Conservation (phyloP, 2,329 filamentous ascomycete species). For the Epichloe uncinata region DNA sequence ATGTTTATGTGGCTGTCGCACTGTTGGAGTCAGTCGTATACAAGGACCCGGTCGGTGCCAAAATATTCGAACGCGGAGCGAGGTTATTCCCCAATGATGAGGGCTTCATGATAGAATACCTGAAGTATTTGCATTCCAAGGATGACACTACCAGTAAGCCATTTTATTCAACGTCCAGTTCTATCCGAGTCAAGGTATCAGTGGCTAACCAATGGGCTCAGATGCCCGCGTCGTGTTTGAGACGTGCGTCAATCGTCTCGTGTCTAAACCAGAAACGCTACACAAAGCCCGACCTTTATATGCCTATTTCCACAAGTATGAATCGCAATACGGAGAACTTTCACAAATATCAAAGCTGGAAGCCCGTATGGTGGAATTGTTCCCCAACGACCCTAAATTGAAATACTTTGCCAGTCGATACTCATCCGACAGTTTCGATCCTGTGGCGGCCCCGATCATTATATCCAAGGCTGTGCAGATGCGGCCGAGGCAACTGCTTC, state of each 20-base stretch:
- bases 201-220: conserved; percentile 21
- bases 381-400: conserved; percentile 71
- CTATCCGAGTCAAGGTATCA: not conserved
- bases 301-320: conserved; percentile 86
- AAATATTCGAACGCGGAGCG: conserved; percentile 90
- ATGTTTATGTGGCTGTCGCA: conserved; percentile 88
- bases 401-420: conserved; percentile 66
- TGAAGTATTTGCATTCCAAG: conserved; percentile 85
- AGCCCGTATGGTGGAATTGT: conserved; percentile 85
- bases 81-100: conserved; percentile 92
- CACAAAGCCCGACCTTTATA: conserved; percentile 75
- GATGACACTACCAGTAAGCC: conserved; percentile 84
- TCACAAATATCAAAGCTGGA: conserved; percentile 85
- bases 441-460: conserved; percentile 66
- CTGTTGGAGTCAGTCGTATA: conserved; percentile 93
- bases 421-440: conserved; percentile 60
- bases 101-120: conserved; percentile 83
- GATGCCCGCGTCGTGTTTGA: conserved; percentile 95
- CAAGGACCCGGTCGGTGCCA: conserved; percentile 80
- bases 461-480: conserved; percentile 72
- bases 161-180: not conserved
- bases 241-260: conserved; percentile 74
- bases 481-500: conserved; percentile 44
- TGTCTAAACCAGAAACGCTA: conserved; percentile 60
- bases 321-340: conserved; percentile 86